Percentiles rank a stretch among this genome's conserved stretches.
These are phyloP conservation scores for Aspergillus hiratsukae DNA, from an alignment of 2,329 filamentous ascomycete species.

Conservation along the genomic window DNA sequence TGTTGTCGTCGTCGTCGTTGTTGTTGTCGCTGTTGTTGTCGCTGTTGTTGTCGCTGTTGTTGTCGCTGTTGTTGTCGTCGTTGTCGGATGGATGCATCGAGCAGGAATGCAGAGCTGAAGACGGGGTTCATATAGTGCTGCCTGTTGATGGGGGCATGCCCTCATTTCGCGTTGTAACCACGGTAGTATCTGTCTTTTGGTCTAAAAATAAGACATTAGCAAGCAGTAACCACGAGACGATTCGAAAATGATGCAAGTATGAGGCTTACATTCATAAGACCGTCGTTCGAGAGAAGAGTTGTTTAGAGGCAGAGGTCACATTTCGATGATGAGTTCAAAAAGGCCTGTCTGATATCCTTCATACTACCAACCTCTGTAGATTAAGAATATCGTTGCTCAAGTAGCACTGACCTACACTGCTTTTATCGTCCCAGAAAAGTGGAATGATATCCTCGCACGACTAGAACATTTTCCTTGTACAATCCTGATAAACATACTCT, in stretches of 20 bases:
- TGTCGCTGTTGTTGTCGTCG: too few relatives aligned
- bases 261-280: too few relatives aligned
- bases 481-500: background rate
- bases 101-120: background rate
- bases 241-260: too few relatives aligned
- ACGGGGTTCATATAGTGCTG: background rate
- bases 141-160: background rate
- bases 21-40: background rate
- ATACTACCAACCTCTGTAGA: background rate
- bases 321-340: too few relatives aligned
- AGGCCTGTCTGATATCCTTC: background rate
- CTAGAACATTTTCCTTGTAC: background rate
- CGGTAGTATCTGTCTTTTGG: background rate
- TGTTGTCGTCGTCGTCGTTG: too few relatives aligned
- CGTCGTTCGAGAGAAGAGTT: background rate
- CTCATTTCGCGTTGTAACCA: background rate
- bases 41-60: too few relatives aligned
- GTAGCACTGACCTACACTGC: too few relatives aligned
- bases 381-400: background rate
- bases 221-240: too few relatives aligned
- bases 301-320: background rate
- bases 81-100: background rate
- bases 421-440: too few relatives aligned
- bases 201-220: background rate
- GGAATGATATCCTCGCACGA: background rate